Evolutionary conservation across 768 basidiomycete species (phyloP), one percentile per base, ranked within the genome.

Genomic region (Porphyrellus cyaneotinctus): DNA sequence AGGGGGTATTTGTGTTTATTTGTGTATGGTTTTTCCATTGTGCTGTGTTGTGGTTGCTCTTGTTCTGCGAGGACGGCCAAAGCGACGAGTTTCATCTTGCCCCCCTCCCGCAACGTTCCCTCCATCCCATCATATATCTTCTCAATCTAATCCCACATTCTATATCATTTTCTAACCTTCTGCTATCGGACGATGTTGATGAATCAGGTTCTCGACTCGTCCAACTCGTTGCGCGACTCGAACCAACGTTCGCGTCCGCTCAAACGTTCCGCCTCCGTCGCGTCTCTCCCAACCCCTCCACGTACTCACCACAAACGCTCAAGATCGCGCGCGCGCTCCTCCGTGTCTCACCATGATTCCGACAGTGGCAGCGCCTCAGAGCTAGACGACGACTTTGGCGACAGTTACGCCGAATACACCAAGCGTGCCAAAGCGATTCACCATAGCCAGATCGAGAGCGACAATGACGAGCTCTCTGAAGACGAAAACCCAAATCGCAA

Each of bases 201-300:
- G 59, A 66, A 65, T 31, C 64, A 60, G 26, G 46, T 72, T 18
- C 67, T 73, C 52, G 72, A 72, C 56, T 70, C 70, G 35, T 71
- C 70, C 58, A 26, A 43, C 58, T 41, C 53, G 39, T 4, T 50
- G 49, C 63, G 50, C 56, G 48, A 56, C 48, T 45, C 50, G 37
- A 54, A 53, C 36, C 46, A 54, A 17, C 53, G 39, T 1, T 45
- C 60, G 35, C 74, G 72, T 36, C 71, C 74, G 15, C 71, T 84
- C 43, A 85, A 85, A 67, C 81, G 84, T 20, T 82, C 82, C 17
- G 80, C 83, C 23, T 87, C 85, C 17, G 74, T 75, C 37, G 80
- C 78, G 28, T 83, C 83, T 5, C 73, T 87, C 22, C 84, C 83
- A 33, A 87, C 85, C 0, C 85, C 85, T 20, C 85, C 85, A 0